phyloP scores from a whole-genome alignment of 164 flowering plant species.

The Akebia trifoliata region DNA sequence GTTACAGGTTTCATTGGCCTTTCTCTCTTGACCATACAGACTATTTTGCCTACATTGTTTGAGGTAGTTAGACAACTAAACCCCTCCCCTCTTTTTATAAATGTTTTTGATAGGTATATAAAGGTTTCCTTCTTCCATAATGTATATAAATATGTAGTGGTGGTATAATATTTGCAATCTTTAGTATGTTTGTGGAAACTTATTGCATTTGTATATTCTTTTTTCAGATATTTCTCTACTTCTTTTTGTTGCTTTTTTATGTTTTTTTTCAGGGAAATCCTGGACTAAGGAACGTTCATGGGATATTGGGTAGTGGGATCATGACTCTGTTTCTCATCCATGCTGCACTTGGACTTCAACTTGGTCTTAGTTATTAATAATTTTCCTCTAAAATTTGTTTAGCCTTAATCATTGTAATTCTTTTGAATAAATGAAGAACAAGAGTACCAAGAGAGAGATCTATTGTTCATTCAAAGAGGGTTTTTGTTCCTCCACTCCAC shows the following conservation, averaged over 20 bases:
- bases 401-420: too few relatives aligned
- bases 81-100: background rate
- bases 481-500: too few relatives aligned
- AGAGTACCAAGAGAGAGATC: too few relatives aligned
- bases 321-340: constrained; percentile 80
- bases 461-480: too few relatives aligned
- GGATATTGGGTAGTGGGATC: constrained; percentile 81
- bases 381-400: background rate
- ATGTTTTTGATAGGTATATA: too few relatives aligned
- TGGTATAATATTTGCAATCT: too few relatives aligned
- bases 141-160: too few relatives aligned
- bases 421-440: too few relatives aligned
- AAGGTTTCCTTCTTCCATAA: too few relatives aligned
- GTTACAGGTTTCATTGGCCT: constrained; percentile 76
- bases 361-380: constrained; percentile 61
- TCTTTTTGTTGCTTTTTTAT: background rate
- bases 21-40: constrained; percentile 63
- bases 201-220: too few relatives aligned
- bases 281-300: constrained; percentile 73
- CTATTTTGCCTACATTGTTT: constrained; percentile 60
- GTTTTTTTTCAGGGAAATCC: constrained; percentile 62
- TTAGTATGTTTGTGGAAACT: too few relatives aligned
- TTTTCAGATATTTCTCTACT: background rate
- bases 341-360: constrained; percentile 79
- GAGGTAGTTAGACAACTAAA: constrained; percentile 46